These are phyloP conservation scores for Cucurbita pepo DNA, from an alignment of 306 rosid genomes.

Conservation along the genomic window DNA sequence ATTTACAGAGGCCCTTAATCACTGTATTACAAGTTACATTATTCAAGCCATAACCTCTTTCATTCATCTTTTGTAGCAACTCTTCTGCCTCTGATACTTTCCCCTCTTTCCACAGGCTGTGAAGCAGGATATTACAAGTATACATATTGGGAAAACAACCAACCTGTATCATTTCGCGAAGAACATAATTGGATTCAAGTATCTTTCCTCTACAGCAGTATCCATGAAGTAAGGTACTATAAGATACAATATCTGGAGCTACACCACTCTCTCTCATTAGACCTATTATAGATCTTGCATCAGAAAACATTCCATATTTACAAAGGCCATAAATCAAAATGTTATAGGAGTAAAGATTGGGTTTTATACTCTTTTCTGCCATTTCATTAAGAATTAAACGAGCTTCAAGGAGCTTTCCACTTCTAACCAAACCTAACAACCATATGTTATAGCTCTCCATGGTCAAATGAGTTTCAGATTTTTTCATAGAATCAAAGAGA, in stretches of 20 bases:
- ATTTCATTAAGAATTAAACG: constrained; percentile 49
- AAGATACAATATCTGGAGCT: constrained; percentile 53
- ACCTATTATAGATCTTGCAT: constrained; percentile 50
- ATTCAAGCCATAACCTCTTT: constrained; percentile 48
- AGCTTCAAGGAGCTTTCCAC: constrained; percentile 53
- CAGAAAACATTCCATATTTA: constrained; percentile 46
- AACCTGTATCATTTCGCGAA: constrained; percentile 53
- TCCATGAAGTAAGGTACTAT: constrained; percentile 61
- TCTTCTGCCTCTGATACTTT: constrained; percentile 67
- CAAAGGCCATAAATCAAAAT: constrained; percentile 68
- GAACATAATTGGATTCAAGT: constrained; percentile 53
- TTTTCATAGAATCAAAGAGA: constrained; percentile 53
- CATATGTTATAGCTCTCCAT: constrained; percentile 63
- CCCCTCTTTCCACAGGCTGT: constrained; percentile 87
- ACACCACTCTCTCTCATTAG: constrained; percentile 44
- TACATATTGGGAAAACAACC: constrained; percentile 59
- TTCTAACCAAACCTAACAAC: constrained; percentile 56
- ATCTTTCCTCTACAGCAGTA: constrained; percentile 62
- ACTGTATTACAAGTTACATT: constrained; percentile 74
- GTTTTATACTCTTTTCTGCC: constrained; percentile 39
- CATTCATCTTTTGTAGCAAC: constrained; percentile 62
- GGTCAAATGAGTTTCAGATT: constrained; percentile 13
- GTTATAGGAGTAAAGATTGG: constrained; percentile 53
- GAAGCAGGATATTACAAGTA: constrained; percentile 74
- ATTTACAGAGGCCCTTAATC: constrained; percentile 68